Conservation (phyloP, 305 asterid species). For the Solanum hybrid region DNA sequence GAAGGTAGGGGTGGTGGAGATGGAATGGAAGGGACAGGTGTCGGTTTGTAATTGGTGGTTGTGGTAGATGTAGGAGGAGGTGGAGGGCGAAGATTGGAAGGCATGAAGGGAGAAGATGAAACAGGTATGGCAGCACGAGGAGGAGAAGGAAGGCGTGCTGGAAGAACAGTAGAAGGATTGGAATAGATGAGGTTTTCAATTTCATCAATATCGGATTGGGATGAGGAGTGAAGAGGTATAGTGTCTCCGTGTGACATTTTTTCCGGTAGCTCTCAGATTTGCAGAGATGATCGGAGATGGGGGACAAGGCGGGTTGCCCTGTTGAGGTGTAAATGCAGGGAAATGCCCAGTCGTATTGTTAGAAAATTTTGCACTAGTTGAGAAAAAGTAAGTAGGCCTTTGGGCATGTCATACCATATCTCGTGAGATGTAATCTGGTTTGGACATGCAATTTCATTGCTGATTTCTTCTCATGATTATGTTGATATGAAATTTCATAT, state of each 20-base stretch:
- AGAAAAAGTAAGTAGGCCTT: not conserved
- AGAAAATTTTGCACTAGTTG: not conserved
- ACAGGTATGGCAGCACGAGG: constrained; percentile 72
- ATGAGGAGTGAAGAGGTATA: constrained; percentile 60
- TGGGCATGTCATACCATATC: too few species aligned
- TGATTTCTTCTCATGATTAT: too few species aligned
- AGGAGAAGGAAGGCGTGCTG: constrained; percentile 72
- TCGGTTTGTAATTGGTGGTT: constrained; percentile 19
- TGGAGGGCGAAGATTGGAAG: constrained; percentile 53
- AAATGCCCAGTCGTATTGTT: not conserved
- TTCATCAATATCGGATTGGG: constrained; percentile 97
- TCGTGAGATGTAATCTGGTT: too few species aligned
- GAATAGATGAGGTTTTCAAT: constrained; percentile 87
- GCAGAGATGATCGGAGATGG: not conserved
- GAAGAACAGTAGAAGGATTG: constrained; percentile 55
- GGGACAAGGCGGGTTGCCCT: not conserved
- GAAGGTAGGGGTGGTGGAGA: constrained; percentile 13
- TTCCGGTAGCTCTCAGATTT: not conserved
- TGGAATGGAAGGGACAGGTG: constrained; percentile 26
- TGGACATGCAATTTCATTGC: too few species aligned
- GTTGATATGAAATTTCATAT: too few species aligned
- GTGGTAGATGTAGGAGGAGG: constrained; percentile 11
- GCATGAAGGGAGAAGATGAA: constrained; percentile 51
- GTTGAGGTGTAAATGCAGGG: not conserved
- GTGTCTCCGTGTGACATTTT: constrained; percentile 72